Percentiles rank a stretch among this genome's conserved stretches.
Conservation (phyloP, 129 eudicot species). For the Saposhnikovia divaricata region DNA sequence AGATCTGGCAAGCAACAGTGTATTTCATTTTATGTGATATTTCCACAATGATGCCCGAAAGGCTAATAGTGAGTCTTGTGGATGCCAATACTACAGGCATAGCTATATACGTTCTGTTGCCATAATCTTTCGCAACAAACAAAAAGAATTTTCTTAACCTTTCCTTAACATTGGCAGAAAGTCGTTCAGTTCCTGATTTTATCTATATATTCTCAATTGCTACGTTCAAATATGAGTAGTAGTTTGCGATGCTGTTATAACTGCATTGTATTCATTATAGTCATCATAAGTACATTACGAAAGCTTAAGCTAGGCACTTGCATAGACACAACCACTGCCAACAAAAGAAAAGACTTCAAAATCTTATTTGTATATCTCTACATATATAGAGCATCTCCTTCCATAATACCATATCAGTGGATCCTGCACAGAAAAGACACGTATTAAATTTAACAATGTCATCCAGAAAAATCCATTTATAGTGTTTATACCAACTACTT, state of each 20-base stretch:
- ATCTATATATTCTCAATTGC: too few species aligned
- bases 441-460: neutral
- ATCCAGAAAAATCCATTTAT: neutral
- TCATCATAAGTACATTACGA: neutral
- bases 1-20: too few species aligned
- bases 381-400: neutral
- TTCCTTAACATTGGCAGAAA: too few species aligned
- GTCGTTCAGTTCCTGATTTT: too few species aligned
- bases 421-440: constrained; percentile 25
- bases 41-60: neutral
- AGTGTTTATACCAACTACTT: neutral
- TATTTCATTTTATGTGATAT: neutral
- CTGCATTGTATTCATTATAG: neutral
- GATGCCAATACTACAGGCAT: too few species aligned
- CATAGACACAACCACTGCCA: neutral
- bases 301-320: neutral
- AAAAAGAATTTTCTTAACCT: too few species aligned
- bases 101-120: too few species aligned
- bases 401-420: constrained; percentile 17
- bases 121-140: too few species aligned
- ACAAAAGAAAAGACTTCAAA: neutral
- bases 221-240: too few species aligned
- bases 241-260: neutral
- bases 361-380: constrained; percentile 20
- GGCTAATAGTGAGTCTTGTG: neutral